These are phyloP conservation scores for Lipomyces sp. DNA, from an alignment of 805 yeast species.

Conservation along the genomic window DNA sequence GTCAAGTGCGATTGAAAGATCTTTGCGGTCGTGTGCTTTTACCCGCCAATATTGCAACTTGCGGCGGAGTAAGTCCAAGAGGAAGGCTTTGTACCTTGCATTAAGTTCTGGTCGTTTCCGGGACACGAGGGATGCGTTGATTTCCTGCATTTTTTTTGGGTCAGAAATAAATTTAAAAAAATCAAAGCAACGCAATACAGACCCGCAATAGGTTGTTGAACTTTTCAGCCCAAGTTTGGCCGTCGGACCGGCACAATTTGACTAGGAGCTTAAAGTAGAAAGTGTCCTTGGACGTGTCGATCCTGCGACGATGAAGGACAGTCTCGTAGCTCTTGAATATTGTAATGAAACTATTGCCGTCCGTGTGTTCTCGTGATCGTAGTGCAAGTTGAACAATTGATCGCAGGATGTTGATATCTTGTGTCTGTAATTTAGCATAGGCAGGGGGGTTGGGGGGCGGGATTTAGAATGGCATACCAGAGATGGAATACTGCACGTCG, in stretches of 20 bases:
- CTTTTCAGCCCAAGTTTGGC: slow-evolving; percentile 31
- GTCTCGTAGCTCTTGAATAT: slow-evolving; percentile 31
- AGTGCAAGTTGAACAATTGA: slow-evolving; percentile 33
- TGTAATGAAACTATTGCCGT: slow-evolving; percentile 23
- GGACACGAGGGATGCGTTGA: slow-evolving; percentile 17
- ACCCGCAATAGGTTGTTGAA: slow-evolving; percentile 27
- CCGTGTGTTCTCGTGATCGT: slow-evolving; percentile 15
- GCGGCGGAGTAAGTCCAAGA: slow-evolving; percentile 13
- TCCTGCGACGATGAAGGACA: slow-evolving; percentile 26
- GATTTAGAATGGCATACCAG: slow-evolving; percentile 9
- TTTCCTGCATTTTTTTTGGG: slow-evolving; percentile 13
- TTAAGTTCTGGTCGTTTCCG: slow-evolving; percentile 22
- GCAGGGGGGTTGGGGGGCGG: not conserved
- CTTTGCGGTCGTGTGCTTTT: slow-evolving; percentile 3
- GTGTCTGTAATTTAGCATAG: not conserved
- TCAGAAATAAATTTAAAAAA: not conserved
- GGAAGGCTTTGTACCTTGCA: slow-evolving; percentile 21
- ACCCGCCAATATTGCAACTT: slow-evolving; percentile 19
- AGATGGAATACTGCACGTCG: slow-evolving; percentile 17
- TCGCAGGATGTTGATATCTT: slow-evolving; percentile 34
- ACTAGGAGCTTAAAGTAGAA: slow-evolving; percentile 31
- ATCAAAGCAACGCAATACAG: not conserved
- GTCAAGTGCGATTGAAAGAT: slow-evolving; percentile 1
- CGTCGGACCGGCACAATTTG: slow-evolving; percentile 29
- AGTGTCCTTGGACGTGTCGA: slow-evolving; percentile 29